Percentiles rank a stretch among this genome's conserved stretches.
Evolutionary conservation across 176 grass and related monocot species (phyloP).

Genomic region (Zizania latifolia): DNA sequence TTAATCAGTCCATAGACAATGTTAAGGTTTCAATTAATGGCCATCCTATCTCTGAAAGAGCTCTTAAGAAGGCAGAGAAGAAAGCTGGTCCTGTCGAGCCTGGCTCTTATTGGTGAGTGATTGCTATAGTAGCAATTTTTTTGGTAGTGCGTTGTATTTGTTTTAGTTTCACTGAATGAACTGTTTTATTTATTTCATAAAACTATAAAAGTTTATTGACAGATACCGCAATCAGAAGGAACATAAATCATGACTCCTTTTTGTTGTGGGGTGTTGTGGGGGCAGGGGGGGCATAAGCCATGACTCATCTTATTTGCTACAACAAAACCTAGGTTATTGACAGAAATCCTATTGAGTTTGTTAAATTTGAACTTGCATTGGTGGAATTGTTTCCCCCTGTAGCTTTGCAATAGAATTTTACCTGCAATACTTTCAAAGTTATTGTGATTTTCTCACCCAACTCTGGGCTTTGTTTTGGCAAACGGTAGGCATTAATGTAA

Average conservation of each 20-base stretch:
- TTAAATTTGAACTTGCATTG: constrained; percentile 12
- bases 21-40: constrained; percentile 86
- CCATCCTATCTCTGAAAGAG: constrained; percentile 77
- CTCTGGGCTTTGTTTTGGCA: background rate
- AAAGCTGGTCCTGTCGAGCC: constrained; percentile 80
- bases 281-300: too few relatives aligned
- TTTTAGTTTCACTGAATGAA: background rate
- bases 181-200: constrained; percentile 14
- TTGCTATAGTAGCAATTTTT: background rate
- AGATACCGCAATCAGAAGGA: background rate
- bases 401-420: background rate
- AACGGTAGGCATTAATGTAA: background rate
- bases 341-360: background rate
- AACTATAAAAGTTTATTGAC: background rate
- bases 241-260: too few relatives aligned
- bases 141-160: background rate
- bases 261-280: too few relatives aligned
- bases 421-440: background rate
- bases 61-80: constrained; percentile 87
- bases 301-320: background rate
- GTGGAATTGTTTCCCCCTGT: background rate
- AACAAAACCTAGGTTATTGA: background rate
- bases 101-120: constrained; percentile 84
- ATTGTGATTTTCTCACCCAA: background rate
- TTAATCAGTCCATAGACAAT: constrained; percentile 55